Evolutionary conservation across 345 rosid species (phyloP).

Genomic region (Citrus inodora): DNA sequence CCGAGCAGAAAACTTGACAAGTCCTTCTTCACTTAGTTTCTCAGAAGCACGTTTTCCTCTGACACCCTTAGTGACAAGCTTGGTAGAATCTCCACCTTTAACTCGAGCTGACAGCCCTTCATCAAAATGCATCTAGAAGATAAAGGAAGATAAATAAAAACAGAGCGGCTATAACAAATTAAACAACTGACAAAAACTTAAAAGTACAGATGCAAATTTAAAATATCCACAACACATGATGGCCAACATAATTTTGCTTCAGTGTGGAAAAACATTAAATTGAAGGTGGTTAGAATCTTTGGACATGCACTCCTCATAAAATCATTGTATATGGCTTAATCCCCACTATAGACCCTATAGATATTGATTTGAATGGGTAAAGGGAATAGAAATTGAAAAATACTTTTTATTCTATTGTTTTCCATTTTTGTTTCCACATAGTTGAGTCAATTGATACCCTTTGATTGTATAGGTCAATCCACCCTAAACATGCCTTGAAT

Average conservation of each 20-base stretch:
- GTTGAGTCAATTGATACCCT: neutral
- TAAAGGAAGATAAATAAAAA: conserved; percentile 18
- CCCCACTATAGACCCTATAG: no score
- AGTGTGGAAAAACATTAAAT: neutral
- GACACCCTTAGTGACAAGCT: conserved; percentile 59
- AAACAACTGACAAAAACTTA: neutral
- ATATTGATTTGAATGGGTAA: no score
- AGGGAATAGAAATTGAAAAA: no score
- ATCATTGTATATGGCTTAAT: neutral
- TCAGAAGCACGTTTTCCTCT: conserved; percentile 73
- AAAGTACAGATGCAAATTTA: neutral
- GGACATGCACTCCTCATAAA: neutral
- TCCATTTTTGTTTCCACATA: neutral
- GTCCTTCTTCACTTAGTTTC: conserved; percentile 89
- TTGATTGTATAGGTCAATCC: neutral
- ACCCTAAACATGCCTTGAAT: neutral
- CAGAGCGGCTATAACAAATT: neutral
- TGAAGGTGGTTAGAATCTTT: neutral
- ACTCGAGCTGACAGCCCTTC: conserved; percentile 81
- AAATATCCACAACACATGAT: neutral
- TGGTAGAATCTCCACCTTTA: conserved; percentile 71
- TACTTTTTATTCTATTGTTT: no score
- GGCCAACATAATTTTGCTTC: neutral
- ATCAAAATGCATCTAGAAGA: conserved; percentile 82
- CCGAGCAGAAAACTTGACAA: conserved; percentile 79